Evolutionary conservation across 805 yeast species (phyloP).

Genomic region (Wickerhamiella allomyrinae): DNA sequence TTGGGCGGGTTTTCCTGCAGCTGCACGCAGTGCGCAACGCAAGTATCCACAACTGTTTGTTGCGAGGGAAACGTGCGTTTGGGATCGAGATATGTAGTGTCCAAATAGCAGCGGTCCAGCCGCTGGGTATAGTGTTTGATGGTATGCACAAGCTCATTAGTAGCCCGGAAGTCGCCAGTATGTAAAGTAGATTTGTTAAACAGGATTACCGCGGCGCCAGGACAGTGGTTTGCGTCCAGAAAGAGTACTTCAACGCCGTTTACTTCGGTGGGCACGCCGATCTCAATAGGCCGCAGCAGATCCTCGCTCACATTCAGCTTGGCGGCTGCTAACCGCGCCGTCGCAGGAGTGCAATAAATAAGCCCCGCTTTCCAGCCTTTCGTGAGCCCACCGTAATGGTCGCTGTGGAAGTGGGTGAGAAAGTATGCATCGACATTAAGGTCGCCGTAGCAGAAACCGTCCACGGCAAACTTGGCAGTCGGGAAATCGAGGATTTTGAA

Average conservation of each 20-base stretch:
- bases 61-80: conserved; percentile 67
- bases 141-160: conserved; percentile 30
- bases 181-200: conserved; percentile 50
- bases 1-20: conserved; percentile 23
- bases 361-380: conserved; percentile 62
- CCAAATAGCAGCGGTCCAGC: conserved; percentile 48
- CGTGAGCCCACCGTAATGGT: conserved; percentile 79
- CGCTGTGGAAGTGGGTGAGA: conserved; percentile 70
- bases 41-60: conserved; percentile 42
- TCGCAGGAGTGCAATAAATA: conserved; percentile 60
- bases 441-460: conserved; percentile 26
- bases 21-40: conserved; percentile 38
- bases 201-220: conserved; percentile 77
- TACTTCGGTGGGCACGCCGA: conserved; percentile 31
- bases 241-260: conserved; percentile 39
- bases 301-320: conserved; percentile 42
- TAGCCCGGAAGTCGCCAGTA: conserved; percentile 88
- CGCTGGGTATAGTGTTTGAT: conserved; percentile 5
- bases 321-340: conserved; percentile 41
- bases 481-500: conserved; percentile 23
- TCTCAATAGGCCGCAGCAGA: conserved; percentile 29
- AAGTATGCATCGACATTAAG: conserved; percentile 23
- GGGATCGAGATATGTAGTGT: conserved; percentile 80
- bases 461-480: conserved; percentile 23
- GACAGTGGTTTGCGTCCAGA: conserved; percentile 89